Percentiles rank a stretch among this genome's conserved stretches.
These are phyloP conservation scores for Monosporascus cannonballus DNA, from an alignment of 2,329 filamentous ascomycete species.

Conservation along the genomic window DNA sequence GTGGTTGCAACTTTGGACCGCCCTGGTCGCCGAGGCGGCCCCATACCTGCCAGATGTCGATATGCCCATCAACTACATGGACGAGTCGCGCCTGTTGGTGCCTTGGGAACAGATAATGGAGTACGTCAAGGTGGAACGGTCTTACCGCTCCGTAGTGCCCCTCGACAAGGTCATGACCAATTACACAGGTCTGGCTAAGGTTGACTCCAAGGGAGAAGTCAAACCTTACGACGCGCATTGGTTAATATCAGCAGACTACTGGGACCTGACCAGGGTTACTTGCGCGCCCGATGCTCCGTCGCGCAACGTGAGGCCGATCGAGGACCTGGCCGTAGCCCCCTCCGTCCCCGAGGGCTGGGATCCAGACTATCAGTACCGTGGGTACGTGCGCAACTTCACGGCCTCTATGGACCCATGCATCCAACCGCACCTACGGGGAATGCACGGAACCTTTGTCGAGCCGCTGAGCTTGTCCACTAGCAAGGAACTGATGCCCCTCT, in stretches of 20 bases:
- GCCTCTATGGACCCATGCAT: constrained; percentile 47
- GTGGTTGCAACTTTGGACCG: constrained; percentile 43
- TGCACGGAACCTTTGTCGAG: constrained; percentile 50
- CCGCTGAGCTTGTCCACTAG: constrained; percentile 42
- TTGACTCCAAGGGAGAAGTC: constrained; percentile 10
- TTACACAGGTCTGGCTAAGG: constrained; percentile 23
- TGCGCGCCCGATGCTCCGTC: constrained; percentile 45
- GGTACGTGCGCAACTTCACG: constrained; percentile 52
- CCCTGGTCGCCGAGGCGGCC: constrained; percentile 45
- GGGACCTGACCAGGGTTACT: constrained; percentile 40
- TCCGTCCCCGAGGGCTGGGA: constrained; percentile 15
- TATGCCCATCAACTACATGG: constrained; percentile 46
- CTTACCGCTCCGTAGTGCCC: constrained; percentile 29
- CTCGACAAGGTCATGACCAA: constrained; percentile 33
- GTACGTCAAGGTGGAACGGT: constrained; percentile 34
- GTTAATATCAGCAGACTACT: constrained; percentile 34
- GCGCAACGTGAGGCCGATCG: constrained; percentile 27
- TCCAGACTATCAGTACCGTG: constrained; percentile 28
- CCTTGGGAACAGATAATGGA: constrained; percentile 45
- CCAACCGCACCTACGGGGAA: constrained; percentile 38
- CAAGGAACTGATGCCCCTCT: constrained; percentile 49
- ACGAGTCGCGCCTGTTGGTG: constrained; percentile 46
- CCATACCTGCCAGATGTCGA: constrained; percentile 46
- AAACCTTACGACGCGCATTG: constrained; percentile 30
- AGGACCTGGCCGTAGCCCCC: constrained; percentile 26